Conservation (phyloP, 1,139 yeast genomes). For the Magnusiomyces tetraspermus region DNA sequence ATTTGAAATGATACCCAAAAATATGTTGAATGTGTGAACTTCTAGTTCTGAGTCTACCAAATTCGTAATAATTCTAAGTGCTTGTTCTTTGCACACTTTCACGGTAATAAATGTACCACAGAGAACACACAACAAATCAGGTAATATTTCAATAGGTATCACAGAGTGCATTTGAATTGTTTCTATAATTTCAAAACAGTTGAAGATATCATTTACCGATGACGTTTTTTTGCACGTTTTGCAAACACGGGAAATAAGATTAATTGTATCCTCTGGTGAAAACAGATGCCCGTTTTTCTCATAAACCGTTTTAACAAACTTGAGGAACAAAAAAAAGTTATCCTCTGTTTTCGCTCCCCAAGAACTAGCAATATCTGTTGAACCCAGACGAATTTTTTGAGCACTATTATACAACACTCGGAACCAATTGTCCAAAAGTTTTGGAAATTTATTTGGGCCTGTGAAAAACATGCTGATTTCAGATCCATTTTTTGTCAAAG, state of each 20-base stretch:
- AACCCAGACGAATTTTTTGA: background rate
- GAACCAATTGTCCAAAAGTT: background rate
- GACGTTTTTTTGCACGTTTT: background rate
- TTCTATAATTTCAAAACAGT: background rate
- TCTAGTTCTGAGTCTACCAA: slow-evolving; percentile 34
- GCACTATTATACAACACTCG: slow-evolving; percentile 18
- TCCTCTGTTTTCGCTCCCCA: slow-evolving; percentile 30
- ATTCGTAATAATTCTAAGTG: slow-evolving; percentile 35
- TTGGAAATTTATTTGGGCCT: slow-evolving; percentile 14
- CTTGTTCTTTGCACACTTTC: slow-evolving; percentile 32
- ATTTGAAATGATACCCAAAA: slow-evolving; percentile 30
- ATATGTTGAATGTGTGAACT: slow-evolving; percentile 31
- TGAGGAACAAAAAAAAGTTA: slow-evolving; percentile 31
- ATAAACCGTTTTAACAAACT: slow-evolving; percentile 39
- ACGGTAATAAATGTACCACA: background rate
- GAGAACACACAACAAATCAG: background rate
- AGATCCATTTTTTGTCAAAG: slow-evolving; percentile 52
- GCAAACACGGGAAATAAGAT: background rate
- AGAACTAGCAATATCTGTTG: slow-evolving; percentile 23
- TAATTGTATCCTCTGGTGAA: background rate
- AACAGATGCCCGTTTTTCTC: slow-evolving; percentile 36
- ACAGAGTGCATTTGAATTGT: background rate
- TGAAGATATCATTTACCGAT: background rate
- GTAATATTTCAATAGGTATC: background rate
- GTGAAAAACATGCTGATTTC: slow-evolving; percentile 51